phyloP scores from a whole-genome alignment of 2,329 filamentous ascomycete species.

The Xylariaceae sp. region DNA sequence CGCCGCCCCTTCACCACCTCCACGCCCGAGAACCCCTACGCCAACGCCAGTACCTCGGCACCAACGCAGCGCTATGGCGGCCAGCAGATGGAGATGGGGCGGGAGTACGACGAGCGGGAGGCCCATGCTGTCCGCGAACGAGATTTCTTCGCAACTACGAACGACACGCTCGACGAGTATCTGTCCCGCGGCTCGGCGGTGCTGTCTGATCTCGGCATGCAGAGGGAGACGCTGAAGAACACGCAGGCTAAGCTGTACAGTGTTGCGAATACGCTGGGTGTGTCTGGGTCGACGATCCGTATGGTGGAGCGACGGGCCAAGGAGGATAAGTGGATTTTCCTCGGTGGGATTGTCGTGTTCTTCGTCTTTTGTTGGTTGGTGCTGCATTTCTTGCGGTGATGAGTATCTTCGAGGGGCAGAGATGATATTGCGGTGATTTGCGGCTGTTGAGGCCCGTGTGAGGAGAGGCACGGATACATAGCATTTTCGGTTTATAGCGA shows the following conservation, averaged over 20 bases:
- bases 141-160: conserved; percentile 77
- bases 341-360: conserved; percentile 79
- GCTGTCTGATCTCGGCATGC: conserved; percentile 79
- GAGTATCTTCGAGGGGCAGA: background rate
- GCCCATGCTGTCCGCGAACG: conserved; percentile 84
- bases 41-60: conserved; percentile 45
- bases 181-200: conserved; percentile 88
- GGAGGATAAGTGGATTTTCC: conserved; percentile 98
- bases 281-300: conserved; percentile 92
- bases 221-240: conserved; percentile 91
- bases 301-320: conserved; percentile 90
- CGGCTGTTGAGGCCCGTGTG: too few species aligned
- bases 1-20: conserved; percentile 74
- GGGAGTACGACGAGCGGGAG: conserved; percentile 67
- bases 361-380: conserved; percentile 90
- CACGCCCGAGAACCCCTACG: conserved; percentile 89
- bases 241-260: conserved; percentile 89
- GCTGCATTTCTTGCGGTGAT: conserved; percentile 73
- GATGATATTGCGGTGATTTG: too few species aligned
- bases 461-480: too few species aligned
- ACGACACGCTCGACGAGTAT: conserved; percentile 87
- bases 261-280: conserved; percentile 87
- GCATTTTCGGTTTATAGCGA: conserved; percentile 15
- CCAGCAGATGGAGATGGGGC: conserved; percentile 44
- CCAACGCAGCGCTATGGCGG: conserved; percentile 41